phyloP scores from a whole-genome alignment of 139 green algal genomes.

The Chlorella sp. region DNA sequence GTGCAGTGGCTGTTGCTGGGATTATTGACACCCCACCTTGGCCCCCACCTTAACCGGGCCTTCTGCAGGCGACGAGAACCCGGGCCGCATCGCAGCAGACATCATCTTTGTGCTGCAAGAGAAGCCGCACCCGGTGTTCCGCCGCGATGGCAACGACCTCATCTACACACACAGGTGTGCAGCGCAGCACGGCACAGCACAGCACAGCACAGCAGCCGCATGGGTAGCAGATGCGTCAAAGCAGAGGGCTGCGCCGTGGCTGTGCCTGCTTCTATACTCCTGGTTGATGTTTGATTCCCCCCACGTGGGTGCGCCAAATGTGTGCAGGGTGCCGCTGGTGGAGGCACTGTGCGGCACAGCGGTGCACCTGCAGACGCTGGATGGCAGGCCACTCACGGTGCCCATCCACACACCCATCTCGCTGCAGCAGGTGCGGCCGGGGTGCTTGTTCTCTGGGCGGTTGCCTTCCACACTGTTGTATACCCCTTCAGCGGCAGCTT shows the following conservation, averaged over 20 bases:
- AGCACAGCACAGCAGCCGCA: no score
- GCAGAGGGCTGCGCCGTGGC: no score
- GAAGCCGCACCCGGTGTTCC: constrained; percentile 87
- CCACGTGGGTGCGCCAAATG: no score
- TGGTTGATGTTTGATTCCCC: no score
- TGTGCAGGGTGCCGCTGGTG: constrained; percentile 46
- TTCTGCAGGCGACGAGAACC: constrained; percentile 80
- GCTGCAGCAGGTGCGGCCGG: background rate
- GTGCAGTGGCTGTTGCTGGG: no score
- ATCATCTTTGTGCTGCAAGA: constrained; percentile 93
- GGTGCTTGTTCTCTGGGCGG: background rate
- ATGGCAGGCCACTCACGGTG: constrained; percentile 62
- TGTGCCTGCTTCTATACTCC: no score
- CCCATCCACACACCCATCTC: constrained; percentile 13
- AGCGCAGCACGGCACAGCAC: no score
- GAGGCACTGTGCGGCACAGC: constrained; percentile 63
- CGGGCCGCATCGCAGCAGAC: constrained; percentile 80
- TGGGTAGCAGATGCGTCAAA: no score
- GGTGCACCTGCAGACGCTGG: constrained; percentile 54
- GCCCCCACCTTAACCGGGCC: no score
- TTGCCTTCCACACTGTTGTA: no score
- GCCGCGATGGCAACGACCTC: constrained; percentile 89
- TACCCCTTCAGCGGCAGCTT: no score
- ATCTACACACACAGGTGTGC: constrained; percentile 52
- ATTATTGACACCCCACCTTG: no score